These are phyloP conservation scores for Podaxis sp. DNA, from an alignment of 768 basidiomycete genomes.

Conservation along the genomic window DNA sequence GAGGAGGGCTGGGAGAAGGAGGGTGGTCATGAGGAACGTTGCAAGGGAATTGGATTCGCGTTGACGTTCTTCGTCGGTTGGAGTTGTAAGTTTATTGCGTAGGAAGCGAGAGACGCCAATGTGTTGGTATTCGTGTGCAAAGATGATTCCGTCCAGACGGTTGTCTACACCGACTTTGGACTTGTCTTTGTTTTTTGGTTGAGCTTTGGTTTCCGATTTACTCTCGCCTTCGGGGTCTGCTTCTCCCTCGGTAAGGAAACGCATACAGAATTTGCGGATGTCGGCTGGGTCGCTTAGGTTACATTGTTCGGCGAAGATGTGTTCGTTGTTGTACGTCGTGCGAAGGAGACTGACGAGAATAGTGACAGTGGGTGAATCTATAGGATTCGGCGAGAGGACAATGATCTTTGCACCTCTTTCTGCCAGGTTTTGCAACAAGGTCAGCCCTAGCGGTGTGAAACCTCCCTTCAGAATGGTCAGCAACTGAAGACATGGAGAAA, in stretches of 20 bases:
- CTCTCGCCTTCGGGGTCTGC: not conserved
- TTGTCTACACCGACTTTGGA: conserved; percentile 36
- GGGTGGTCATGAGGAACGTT: conserved; percentile 76
- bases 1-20: conserved; percentile 77
- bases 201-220: not conserved
- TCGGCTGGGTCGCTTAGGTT: conserved; percentile 66
- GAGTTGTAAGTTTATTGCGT: not conserved
- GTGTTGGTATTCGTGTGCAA: conserved; percentile 74
- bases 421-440: conserved; percentile 65
- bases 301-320: conserved; percentile 79
- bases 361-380: conserved; percentile 53
- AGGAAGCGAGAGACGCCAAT: conserved; percentile 47
- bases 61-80: conserved; percentile 30
- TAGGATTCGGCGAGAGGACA: conserved; percentile 62
- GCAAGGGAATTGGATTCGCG: conserved; percentile 49
- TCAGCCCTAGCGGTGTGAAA: conserved; percentile 73
- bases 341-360: conserved; percentile 69
- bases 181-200: not conserved
- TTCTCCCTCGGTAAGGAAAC: conserved; percentile 50
- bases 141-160: conserved; percentile 76
- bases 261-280: conserved; percentile 66
- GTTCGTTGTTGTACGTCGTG: conserved; percentile 67
- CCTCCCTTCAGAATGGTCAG: conserved; percentile 51
- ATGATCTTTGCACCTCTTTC: conserved; percentile 79
- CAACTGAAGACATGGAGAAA: conserved; percentile 4